Percentiles rank a stretch among this genome's conserved stretches.
These are phyloP conservation scores for Plasmodium gallinaceum DNA, from an alignment of 169 alveolate genomes.

Conservation along the genomic window DNA sequence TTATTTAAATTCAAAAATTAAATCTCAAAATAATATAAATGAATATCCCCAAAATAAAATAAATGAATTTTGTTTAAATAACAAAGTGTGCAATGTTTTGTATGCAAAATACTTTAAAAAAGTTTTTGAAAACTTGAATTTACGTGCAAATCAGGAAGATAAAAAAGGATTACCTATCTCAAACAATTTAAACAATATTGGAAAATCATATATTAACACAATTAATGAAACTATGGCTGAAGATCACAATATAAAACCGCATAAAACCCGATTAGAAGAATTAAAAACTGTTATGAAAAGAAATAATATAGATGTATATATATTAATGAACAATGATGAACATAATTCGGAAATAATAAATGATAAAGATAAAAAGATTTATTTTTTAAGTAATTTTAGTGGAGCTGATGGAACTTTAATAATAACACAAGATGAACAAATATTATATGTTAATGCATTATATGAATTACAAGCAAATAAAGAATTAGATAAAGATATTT, in stretches of 20 bases:
- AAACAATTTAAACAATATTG: background rate
- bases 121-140: background rate
- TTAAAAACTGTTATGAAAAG: conserved; percentile 43
- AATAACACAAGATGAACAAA: conserved; percentile 37
- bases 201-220: background rate
- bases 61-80: background rate
- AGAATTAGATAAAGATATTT: conserved; percentile 50
- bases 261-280: conserved; percentile 6
- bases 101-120: background rate
- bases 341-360: conserved; percentile 76
- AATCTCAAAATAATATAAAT: background rate
- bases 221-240: background rate
- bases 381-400: conserved; percentile 33
- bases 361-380: conserved; percentile 69
- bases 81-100: background rate
- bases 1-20: background rate
- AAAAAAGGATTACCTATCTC: background rate
- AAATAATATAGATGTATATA: conserved; percentile 63
- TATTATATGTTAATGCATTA: conserved; percentile 45
- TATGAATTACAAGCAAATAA: conserved; percentile 72
- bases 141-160: background rate
- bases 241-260: background rate
- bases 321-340: conserved; percentile 71
- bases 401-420: conserved; percentile 74
- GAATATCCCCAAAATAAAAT: background rate